These are phyloP conservation scores for Neoboletus subvelutipes DNA, from an alignment of 768 basidiomycete species.

Conservation along the genomic window DNA sequence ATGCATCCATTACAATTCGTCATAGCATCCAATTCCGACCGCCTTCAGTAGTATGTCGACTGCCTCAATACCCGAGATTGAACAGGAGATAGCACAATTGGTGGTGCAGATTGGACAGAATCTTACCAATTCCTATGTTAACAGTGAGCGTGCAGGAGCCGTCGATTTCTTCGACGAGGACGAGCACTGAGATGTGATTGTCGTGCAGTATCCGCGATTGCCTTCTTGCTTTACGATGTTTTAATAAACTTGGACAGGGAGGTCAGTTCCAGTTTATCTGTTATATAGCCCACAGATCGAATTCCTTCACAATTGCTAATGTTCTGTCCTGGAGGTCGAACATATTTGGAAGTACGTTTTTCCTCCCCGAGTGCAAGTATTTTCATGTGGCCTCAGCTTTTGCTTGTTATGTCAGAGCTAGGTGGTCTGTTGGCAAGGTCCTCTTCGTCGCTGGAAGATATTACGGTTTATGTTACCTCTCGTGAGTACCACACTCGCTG, in stretches of 20 bases:
- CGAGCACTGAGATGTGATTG: neutral
- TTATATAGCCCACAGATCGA: neutral
- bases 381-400: neutral
- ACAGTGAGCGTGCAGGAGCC: neutral
- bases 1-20: neutral
- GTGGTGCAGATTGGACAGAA: neutral
- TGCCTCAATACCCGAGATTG: neutral
- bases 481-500: neutral
- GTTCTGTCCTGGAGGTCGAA: neutral
- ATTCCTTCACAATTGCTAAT: neutral
- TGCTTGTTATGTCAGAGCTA: neutral
- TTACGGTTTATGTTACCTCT: neutral
- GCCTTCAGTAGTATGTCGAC: neutral
- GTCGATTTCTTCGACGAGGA: neutral
- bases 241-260: conserved; percentile 9
- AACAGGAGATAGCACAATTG: neutral
- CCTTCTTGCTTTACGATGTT: neutral
- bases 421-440: neutral
- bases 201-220: neutral
- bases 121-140: neutral
- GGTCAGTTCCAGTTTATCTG: neutral
- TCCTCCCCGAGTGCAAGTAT: neutral
- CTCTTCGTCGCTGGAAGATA: too few relatives aligned
- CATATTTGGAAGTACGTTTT: conserved; percentile 3
- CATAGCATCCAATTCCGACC: neutral